These are phyloP conservation scores for Trichoderma orchidacearum DNA, from an alignment of 495 filamentous ascomycete genomes.

Conservation along the genomic window DNA sequence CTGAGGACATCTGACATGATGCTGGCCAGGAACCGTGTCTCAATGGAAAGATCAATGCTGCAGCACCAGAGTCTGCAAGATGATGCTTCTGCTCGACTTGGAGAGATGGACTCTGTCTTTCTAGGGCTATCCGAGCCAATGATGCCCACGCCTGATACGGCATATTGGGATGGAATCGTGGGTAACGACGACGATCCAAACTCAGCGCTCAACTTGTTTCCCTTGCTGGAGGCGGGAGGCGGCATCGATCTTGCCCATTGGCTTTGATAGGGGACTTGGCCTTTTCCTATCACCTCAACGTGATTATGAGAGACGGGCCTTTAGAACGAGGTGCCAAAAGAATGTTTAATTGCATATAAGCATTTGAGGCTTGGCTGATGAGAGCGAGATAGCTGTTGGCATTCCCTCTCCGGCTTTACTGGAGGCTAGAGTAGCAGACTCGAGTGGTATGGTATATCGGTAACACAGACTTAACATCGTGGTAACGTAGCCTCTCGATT, in stretches of 20 bases:
- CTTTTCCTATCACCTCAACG: too few relatives aligned
- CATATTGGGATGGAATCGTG: background rate
- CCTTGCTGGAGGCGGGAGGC: background rate
- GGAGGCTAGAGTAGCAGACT: too few relatives aligned
- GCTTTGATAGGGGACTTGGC: too few relatives aligned
- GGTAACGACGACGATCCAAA: background rate
- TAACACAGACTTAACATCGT: too few relatives aligned
- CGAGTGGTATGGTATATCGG: too few relatives aligned
- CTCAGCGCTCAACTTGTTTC: slow-evolving; percentile 1
- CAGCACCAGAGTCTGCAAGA: background rate
- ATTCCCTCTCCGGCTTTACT: too few relatives aligned
- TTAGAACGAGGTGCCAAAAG: too few relatives aligned
- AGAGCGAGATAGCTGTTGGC: too few relatives aligned
- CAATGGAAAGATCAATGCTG: background rate
- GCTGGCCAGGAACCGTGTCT: background rate
- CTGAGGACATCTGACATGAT: background rate
- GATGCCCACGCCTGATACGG: background rate
- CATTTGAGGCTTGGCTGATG: too few relatives aligned
- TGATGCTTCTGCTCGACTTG: background rate
- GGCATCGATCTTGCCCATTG: slow-evolving; percentile 1
- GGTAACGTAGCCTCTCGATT: too few relatives aligned
- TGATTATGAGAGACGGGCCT: too few relatives aligned
- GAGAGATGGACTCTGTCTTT: background rate
- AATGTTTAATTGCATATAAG: too few relatives aligned
- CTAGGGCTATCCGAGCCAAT: background rate